Percentiles rank a stretch among this genome's conserved stretches.
Evolutionary conservation across 2,329 filamentous ascomycete species (phyloP).

Genomic region (Emmonsiellopsis sp.): DNA sequence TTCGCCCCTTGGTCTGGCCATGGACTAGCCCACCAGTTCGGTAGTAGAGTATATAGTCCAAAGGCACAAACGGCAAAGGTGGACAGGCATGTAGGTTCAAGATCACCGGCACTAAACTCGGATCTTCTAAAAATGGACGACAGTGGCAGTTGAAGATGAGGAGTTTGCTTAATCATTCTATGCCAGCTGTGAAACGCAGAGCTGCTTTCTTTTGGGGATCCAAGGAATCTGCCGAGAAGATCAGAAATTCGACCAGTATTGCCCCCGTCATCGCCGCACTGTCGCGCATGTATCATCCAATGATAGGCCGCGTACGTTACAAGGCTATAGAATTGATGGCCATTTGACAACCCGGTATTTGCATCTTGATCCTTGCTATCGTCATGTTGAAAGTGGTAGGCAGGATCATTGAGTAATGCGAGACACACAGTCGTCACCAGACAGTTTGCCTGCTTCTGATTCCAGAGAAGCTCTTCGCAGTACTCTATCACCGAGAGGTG

Average conservation of each 20-base stretch:
- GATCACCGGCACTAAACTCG: not conserved
- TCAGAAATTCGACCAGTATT: not conserved
- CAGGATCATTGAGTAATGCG: not conserved
- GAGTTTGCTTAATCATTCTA: too few species aligned
- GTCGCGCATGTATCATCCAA: not conserved
- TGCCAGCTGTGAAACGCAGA: not conserved
- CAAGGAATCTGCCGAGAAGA: not conserved
- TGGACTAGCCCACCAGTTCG: not conserved
- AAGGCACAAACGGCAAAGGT: not conserved
- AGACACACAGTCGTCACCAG: not conserved
- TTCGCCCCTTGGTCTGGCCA: not conserved
- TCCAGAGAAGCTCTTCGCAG: not conserved
- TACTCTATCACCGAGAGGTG: not conserved
- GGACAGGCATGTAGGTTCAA: not conserved
- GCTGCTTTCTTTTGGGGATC: not conserved
- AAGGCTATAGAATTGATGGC: not conserved
- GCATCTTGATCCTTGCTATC: not conserved
- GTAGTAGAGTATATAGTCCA: not conserved
- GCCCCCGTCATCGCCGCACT: not conserved
- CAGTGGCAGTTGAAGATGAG: too few species aligned
- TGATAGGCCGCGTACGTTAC: not conserved
- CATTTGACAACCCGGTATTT: not conserved
- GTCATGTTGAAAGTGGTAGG: not conserved
- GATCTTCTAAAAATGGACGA: not conserved
- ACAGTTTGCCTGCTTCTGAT: not conserved